phyloP scores from a whole-genome alignment of 2,329 filamentous ascomycete species.

The Colletotrichum echinochloae region DNA sequence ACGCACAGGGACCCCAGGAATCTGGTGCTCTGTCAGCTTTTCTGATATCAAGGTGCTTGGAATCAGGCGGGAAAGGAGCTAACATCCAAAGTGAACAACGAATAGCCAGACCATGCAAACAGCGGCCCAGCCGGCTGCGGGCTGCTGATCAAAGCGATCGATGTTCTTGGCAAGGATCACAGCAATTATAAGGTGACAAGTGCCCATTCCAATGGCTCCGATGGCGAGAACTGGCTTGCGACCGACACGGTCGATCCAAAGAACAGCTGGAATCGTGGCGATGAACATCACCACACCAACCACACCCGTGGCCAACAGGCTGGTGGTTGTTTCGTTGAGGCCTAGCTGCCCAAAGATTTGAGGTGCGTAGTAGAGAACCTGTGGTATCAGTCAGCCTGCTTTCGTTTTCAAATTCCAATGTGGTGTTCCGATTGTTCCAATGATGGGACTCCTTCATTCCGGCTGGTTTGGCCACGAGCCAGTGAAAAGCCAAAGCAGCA shows the following conservation, averaged over 20 bases:
- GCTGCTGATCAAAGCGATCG: constrained; percentile 67
- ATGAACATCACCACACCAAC: constrained; percentile 77
- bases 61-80: constrained; percentile 71
- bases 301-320: constrained; percentile 76
- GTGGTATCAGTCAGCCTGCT: neutral
- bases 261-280: constrained; percentile 73
- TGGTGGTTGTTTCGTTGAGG: constrained; percentile 61
- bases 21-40: constrained; percentile 52
- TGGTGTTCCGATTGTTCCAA: fast-evolving
- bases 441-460: neutral
- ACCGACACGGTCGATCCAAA: constrained; percentile 74
- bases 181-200: constrained; percentile 78
- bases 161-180: constrained; percentile 74
- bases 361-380: constrained; percentile 74
- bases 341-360: constrained; percentile 77
- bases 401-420: too few species aligned
- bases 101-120: constrained; percentile 79
- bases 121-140: constrained; percentile 73
- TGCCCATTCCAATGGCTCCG: constrained; percentile 76
- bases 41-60: constrained; percentile 38
- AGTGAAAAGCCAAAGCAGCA: neutral
- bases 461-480: too few species aligned
- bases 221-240: constrained; percentile 72
- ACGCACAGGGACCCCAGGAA: constrained; percentile 79
- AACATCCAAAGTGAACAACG: constrained; percentile 76